A percentile compares a stretch with the other conserved stretches of the same genome.
Evolutionary conservation across 768 basidiomycete genomes (phyloP).

Genomic region (Lactarius tabidus): DNA sequence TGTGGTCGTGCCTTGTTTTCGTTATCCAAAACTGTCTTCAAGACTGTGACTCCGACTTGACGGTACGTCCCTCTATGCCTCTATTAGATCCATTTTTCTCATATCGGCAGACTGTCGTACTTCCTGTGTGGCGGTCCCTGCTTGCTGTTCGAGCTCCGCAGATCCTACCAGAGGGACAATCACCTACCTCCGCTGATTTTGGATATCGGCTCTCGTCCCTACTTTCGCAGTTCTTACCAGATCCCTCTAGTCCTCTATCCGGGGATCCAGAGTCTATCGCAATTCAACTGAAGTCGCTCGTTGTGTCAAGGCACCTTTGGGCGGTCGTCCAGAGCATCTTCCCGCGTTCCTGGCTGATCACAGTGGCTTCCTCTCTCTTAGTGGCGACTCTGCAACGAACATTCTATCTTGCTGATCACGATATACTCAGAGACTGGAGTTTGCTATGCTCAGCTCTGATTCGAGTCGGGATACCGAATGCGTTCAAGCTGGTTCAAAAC

Average conservation of each 20-base stretch:
- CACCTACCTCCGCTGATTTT: not conserved
- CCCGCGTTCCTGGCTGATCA: constrained; percentile 4
- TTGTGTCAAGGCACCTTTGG: constrained; percentile 17
- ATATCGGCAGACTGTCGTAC: not conserved
- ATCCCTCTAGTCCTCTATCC: not conserved
- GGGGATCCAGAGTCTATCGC: constrained; percentile 10
- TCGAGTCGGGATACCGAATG: constrained; percentile 11
- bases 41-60: not conserved
- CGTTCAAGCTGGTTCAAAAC: not conserved
- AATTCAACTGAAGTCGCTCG: constrained; percentile 6
- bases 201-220: not conserved
- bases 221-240: constrained; percentile 6
- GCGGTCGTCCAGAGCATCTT: constrained; percentile 1
- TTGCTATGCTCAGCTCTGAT: constrained; percentile 16
- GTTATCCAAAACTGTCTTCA: constrained; percentile 2
- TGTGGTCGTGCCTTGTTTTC: constrained; percentile 13
- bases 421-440: constrained; percentile 14
- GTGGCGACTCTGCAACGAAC: constrained; percentile 3
- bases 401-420: constrained; percentile 9
- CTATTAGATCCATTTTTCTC: not conserved
- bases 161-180: not conserved
- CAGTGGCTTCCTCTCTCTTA: constrained; percentile 14
- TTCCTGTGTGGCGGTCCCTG: constrained; percentile 13
- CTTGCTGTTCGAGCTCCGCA: constrained; percentile 1
- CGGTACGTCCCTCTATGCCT: not conserved